These are phyloP conservation scores for Candida caryicola DNA, from an alignment of 805 yeast species.

Conservation along the genomic window DNA sequence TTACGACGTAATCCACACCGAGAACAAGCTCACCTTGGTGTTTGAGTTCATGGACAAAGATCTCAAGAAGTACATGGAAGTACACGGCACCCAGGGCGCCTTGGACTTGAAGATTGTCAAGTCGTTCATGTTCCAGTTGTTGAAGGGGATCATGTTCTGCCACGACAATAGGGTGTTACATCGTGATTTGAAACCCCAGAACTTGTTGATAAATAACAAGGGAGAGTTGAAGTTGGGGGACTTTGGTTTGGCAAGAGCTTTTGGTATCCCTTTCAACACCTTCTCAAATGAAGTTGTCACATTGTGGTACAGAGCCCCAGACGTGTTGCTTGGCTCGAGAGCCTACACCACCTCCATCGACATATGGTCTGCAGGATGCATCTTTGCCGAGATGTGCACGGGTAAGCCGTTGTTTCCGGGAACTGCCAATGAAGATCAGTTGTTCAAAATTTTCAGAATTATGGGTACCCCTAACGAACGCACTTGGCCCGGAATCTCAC, in stretches of 20 bases:
- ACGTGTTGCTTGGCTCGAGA: constrained; percentile 89
- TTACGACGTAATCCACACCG: constrained; percentile 95
- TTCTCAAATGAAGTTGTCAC: constrained; percentile 98
- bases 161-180: constrained; percentile 83
- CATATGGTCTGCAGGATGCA: constrained; percentile 98
- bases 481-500: constrained; percentile 96
- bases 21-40: constrained; percentile 89
- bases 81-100: constrained; percentile 73
- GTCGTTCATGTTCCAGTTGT: constrained; percentile 90
- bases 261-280: constrained; percentile 96
- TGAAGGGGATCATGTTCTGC: constrained; percentile 85
- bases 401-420: constrained; percentile 97
- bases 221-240: constrained; percentile 95
- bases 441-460: constrained; percentile 83
- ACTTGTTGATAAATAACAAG: constrained; percentile 79
- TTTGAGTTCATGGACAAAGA: constrained; percentile 93
- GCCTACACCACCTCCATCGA: constrained; percentile 96
- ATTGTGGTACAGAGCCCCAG: constrained; percentile 97
- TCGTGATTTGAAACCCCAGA: constrained; percentile 92
- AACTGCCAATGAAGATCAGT: constrained; percentile 91
- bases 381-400: constrained; percentile 97
- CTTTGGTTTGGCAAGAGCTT: constrained; percentile 95
- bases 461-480: constrained; percentile 97
- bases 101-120: constrained; percentile 71
- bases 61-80: constrained; percentile 91